Base-by-base conservation (phyloP, 345 rosid species). In the Limnanthes douglasii region DNA sequence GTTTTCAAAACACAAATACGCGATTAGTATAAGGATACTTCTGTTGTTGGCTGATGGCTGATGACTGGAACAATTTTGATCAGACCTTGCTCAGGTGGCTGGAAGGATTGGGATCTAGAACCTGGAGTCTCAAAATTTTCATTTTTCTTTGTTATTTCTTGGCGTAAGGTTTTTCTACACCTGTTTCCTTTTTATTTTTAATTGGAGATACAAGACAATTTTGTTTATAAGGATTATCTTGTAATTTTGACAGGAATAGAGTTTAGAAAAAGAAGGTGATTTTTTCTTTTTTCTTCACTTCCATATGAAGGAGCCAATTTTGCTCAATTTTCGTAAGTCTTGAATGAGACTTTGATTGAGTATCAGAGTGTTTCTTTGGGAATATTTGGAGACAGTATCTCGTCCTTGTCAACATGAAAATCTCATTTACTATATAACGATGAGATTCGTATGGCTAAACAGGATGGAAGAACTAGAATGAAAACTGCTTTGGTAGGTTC, bases 11-110 rank as follows among this genome's bases (percentile, higher is more conserved):
- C 57, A 27, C 42, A 53, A 59, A 47, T 57, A 47, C 64, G 7
- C 26, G 34, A n/a, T 22, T 41, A 25, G 43, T 38, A 16, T 18
- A 31, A 33, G 50, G 54, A 39, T 18, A 16, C 43, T 34, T 37
- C 49, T 37, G 31, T 43, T 18, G 15, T 28, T 5, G 28, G 41
- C 39, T 54, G n/a, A 40, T 34, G 57, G 62, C 62, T n/a, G n/a
- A n/a, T n/a, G n/a, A n/a, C n/a, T 34, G 32, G 55, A 47, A 44
- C 54, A 60, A 41, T 60, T 64, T 60, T 57, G 71, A 57, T 57
- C 53, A 41, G 42, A 53, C 54, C 51, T 32, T 39, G 35, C 11
- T 16, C 41, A 34, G 41, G 52, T 15, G 46, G 34, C 28, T 21
- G 22, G 23, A 18, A 15, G 32, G 31, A 39, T 45, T n/a, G 51